These are phyloP conservation scores for Atkinsonella texensis DNA, from an alignment of 2,329 filamentous ascomycete genomes.

Conservation along the genomic window DNA sequence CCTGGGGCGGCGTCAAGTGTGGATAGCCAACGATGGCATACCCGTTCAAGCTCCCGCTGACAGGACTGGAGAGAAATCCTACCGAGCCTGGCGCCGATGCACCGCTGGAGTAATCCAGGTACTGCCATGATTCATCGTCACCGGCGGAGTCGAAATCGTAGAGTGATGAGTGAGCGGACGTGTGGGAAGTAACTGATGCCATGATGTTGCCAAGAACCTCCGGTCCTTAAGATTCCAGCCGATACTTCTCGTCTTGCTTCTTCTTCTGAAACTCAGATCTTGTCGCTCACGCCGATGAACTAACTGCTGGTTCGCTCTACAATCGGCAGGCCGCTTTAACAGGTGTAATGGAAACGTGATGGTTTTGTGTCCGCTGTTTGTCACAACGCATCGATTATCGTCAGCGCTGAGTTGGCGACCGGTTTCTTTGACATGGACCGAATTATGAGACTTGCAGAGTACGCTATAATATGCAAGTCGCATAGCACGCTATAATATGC, in stretches of 20 bases:
- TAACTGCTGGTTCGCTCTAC: too few relatives aligned
- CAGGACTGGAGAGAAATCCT: conserved; percentile 37
- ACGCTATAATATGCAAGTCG: not conserved
- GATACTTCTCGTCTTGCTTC: not conserved
- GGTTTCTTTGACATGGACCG: too few relatives aligned
- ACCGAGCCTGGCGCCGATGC: conserved; percentile 26
- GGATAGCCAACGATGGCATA: conserved; percentile 32
- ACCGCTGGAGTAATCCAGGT: conserved; percentile 24
- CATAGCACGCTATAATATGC: not conserved
- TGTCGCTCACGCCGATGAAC: too few relatives aligned
- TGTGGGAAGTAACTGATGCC: conserved; percentile 28
- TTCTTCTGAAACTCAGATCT: too few relatives aligned
- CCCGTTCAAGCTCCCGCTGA: conserved; percentile 37
- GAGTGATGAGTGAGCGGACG: conserved; percentile 26
- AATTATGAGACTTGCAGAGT: too few relatives aligned
- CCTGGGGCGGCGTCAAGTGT: conserved; percentile 16
- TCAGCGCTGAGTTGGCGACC: too few relatives aligned
- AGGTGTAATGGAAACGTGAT: too few relatives aligned
- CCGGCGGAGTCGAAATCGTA: conserved; percentile 28
- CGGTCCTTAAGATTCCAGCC: too few relatives aligned
- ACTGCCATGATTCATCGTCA: conserved; percentile 34
- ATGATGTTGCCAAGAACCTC: conserved; percentile 8
- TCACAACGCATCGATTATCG: too few relatives aligned
- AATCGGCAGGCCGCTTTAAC: too few relatives aligned
- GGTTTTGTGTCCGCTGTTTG: too few relatives aligned